Conservation (phyloP, 129 eudicot genomes). For the Calendula officinalis region DNA sequence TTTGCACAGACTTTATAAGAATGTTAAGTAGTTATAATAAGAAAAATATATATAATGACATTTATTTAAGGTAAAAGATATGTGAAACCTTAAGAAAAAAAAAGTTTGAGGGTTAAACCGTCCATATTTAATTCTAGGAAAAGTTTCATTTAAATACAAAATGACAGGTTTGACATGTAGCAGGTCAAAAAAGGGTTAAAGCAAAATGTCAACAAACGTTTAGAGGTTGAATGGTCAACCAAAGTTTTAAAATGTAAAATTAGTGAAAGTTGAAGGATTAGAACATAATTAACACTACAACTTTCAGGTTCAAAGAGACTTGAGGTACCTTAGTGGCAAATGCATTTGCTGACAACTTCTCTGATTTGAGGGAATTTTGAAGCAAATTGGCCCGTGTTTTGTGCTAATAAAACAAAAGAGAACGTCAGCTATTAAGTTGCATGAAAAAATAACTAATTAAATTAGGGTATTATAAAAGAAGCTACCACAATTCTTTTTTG, state of each 20-base stretch:
- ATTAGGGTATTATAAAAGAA: slow-evolving; percentile 3
- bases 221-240: too few species aligned
- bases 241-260: neutral
- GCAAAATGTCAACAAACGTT: too few species aligned
- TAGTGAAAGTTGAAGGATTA: neutral
- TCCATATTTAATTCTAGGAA: too few species aligned
- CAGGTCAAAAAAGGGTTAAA: too few species aligned
- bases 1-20: too few species aligned
- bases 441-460: slow-evolving; percentile 5
- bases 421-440: slow-evolving; percentile 7
- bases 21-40: too few species aligned
- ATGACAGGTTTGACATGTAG: neutral
- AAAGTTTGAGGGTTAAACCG: too few species aligned
- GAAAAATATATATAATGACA: too few species aligned
- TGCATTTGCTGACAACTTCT: slow-evolving; percentile 49
- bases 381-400: slow-evolving; percentile 36
- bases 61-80: too few species aligned
- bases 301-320: slow-evolving; percentile 7
- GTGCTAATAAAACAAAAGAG: slow-evolving; percentile 35
- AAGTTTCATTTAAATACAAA: neutral
- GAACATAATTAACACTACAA: neutral
- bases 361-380: slow-evolving; percentile 37
- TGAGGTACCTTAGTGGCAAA: slow-evolving; percentile 64
- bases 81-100: too few species aligned
- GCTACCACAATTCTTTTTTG: slow-evolving; percentile 40